Base-by-base conservation (phyloP, 1,284 basidiomycete genomes). In the Psilocybe mexicana region DNA sequence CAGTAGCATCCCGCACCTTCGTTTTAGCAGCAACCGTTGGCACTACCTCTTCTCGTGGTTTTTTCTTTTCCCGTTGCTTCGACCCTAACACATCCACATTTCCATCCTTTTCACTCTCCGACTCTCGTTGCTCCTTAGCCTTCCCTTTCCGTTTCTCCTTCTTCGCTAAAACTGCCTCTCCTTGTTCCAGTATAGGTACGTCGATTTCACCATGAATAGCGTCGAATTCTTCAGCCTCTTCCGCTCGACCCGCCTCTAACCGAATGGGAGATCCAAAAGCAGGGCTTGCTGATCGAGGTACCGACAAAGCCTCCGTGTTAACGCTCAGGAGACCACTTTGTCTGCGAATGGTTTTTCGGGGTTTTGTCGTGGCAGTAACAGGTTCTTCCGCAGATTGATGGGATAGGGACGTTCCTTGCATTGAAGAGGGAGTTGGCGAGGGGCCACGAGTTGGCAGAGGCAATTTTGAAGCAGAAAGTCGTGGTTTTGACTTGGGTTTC, bases 1-100 rank as follows among this genome's bases (percentile, higher is more conserved):
- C 87, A 28, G 85, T 87, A 62, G 87, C 82, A 67, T 88, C 86
- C 72, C 85, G 86, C 55, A 88, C 71, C 68, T 77, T 82, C 51
- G 73, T 72, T 65, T 82, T 82, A 64, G 76, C 74, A 57, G 71
- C 72, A 59, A 72, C 69, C 42, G 61, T 59, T 56, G 60, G 38
- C 69, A 78, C 70, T 49, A 66, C 67, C 42, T 70, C 70, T 38
- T 73, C 71, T 54, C 70, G 67, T 45, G 61, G 62, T 64, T 69
- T 71, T 62, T 70, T 71, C 53, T 65, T 68, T 53, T 69, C 65
- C 38, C 48, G 58, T 36, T 47, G 75, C 35, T 56, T 52, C 48
- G 49, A 75, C 23, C 47, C 43, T 18, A 18, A 18, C 25, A 56
- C 25, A 25, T 63, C 64, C 11, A 42, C 48, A 8, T 33, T 14